A percentile compares a stretch with the other conserved stretches of the same genome.
Conservation (phyloP, 2,329 filamentous ascomycete species). For the Purpureocillium takamizusanense region DNA sequence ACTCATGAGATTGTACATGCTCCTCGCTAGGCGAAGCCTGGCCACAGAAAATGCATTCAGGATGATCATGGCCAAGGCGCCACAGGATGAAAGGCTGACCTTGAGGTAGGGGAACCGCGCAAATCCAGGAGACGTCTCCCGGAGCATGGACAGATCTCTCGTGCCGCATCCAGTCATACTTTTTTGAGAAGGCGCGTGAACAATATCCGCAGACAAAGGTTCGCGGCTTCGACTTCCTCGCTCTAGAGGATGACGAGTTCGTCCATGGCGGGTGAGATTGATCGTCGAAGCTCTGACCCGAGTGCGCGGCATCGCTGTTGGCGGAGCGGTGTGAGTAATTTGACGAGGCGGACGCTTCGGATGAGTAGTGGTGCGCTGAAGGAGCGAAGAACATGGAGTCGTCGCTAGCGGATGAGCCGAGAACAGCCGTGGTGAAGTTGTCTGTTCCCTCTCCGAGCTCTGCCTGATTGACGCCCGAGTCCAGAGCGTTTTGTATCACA, state of each 20-base stretch:
- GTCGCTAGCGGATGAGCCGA: conserved; percentile 20
- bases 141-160: conserved; percentile 41
- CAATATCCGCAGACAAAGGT: conserved; percentile 29
- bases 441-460: conserved; percentile 1
- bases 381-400: conserved; percentile 15
- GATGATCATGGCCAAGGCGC: conserved; percentile 34
- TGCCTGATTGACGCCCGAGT: conserved; percentile 1
- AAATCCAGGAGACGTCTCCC: conserved; percentile 36
- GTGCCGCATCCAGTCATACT: conserved; percentile 35
- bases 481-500: conserved; percentile 25
- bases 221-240: conserved; percentile 8
- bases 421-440: conserved; percentile 14
- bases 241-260: conserved; percentile 3
- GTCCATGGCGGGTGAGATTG: conserved; percentile 4
- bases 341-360: conserved; percentile 7
- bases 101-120: conserved; percentile 27
- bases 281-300: conserved; percentile 3
- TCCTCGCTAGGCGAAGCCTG: conserved; percentile 19
- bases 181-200: conserved; percentile 26
- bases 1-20: conserved; percentile 30
- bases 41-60: conserved; percentile 31
- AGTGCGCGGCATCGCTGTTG: conserved; percentile 5
- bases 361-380: conserved; percentile 12
- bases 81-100: conserved; percentile 35
- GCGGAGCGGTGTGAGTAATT: conserved; percentile 8